Evolutionary conservation across 2,329 filamentous ascomycete species (phyloP).

Genomic region (Hysterium pulicare): DNA sequence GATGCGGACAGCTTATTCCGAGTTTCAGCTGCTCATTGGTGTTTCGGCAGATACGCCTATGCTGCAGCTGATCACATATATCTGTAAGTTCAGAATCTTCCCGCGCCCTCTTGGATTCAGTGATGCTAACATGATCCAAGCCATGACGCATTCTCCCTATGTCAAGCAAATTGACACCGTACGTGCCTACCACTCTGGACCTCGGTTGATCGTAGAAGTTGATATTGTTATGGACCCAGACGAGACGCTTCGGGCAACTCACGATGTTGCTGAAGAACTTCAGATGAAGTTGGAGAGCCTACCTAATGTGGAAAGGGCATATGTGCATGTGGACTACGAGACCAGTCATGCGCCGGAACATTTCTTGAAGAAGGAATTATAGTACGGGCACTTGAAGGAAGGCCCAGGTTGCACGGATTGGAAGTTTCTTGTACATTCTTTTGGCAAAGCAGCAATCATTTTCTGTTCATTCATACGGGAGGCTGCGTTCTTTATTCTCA

Average conservation of each 20-base stretch:
- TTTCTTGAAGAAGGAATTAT: conserved; percentile 63
- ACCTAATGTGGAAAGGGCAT: conserved; percentile 87
- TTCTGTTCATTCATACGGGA: too few species aligned
- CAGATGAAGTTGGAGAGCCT: conserved; percentile 92
- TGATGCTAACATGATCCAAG: conserved; percentile 29
- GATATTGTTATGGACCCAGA: conserved; percentile 89
- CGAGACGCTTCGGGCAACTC: conserved; percentile 70
- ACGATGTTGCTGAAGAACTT: conserved; percentile 90
- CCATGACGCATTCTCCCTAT: conserved; percentile 76
- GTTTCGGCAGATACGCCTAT: conserved; percentile 80
- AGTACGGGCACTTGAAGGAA: too few species aligned
- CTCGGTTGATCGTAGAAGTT: conserved; percentile 88
- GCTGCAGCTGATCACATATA: conserved; percentile 93
- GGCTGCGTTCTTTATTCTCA: too few species aligned
- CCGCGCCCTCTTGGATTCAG: not conserved
- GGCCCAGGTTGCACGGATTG: too few species aligned
- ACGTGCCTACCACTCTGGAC: conserved; percentile 84
- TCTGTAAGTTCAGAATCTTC: conserved; percentile 59
- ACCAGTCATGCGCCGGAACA: conserved; percentile 93
- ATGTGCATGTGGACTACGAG: conserved; percentile 97
- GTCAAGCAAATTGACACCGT: conserved; percentile 93
- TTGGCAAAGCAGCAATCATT: too few species aligned
- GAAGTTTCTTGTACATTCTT: not conserved
- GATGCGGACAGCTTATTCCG: conserved; percentile 78
- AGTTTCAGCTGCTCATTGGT: conserved; percentile 89